Conservation (phyloP, 1,284 basidiomycete species). For the Exobasidium cylindrosporum region DNA sequence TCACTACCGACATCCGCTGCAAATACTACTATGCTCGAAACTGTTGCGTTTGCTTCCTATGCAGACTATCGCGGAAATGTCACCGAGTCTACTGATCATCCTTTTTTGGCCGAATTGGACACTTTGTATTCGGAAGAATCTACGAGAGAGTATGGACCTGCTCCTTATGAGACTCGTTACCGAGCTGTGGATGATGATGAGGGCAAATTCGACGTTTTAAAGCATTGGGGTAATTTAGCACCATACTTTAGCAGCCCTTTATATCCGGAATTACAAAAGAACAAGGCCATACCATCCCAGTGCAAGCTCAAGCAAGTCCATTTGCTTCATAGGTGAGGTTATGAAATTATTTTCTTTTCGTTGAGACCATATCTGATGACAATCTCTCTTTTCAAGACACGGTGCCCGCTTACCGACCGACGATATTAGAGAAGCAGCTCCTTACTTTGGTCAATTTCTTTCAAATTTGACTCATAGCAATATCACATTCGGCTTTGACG, state of each 20-base stretch:
- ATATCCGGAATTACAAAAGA: conserved; percentile 25
- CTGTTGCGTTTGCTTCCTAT: not conserved
- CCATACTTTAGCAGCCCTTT: conserved; percentile 35
- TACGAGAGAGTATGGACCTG: conserved; percentile 1
- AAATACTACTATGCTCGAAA: not conserved
- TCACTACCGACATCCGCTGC: not conserved
- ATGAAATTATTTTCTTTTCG: too few relatives aligned
- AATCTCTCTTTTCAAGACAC: too few relatives aligned
- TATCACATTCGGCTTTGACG: conserved; percentile 25
- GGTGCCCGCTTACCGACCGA: conserved; percentile 12
- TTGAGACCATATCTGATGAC: too few relatives aligned
- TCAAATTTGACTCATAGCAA: conserved; percentile 15
- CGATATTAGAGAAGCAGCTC: conserved; percentile 18
- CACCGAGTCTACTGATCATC: not conserved
- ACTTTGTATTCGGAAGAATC: not conserved
- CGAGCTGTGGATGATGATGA: conserved; percentile 8
- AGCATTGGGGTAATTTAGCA: conserved; percentile 35
- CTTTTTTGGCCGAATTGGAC: conserved; percentile 6
- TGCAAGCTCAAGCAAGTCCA: conserved; percentile 37
- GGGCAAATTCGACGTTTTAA: conserved; percentile 4
- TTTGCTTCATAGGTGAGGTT: conserved; percentile 23
- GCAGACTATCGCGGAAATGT: not conserved
- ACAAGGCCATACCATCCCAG: conserved; percentile 20
- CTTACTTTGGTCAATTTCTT: conserved; percentile 24
- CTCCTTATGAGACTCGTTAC: conserved; percentile 11